Conservation (phyloP, 2,329 filamentous ascomycete genomes). For the Colletotrichum spinosum region DNA sequence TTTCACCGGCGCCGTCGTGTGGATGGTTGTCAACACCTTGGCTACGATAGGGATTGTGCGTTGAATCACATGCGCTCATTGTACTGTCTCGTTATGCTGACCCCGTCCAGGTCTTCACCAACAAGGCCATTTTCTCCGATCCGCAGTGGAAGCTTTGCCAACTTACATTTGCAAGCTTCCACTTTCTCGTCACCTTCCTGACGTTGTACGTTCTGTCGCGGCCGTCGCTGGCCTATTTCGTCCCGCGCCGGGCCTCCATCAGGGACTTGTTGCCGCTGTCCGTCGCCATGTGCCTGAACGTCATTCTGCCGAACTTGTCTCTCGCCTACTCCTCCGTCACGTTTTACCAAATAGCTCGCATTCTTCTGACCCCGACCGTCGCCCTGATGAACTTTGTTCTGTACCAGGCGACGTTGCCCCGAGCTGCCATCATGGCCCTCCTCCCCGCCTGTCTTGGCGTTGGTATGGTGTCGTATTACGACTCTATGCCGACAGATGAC, state of each 20-base stretch:
- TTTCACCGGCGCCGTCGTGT: slow-evolving; percentile 57
- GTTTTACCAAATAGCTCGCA: slow-evolving; percentile 77
- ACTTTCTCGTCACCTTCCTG: slow-evolving; percentile 74
- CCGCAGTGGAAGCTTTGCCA: slow-evolving; percentile 71
- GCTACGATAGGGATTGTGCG: slow-evolving; percentile 73
- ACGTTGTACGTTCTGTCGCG: slow-evolving; percentile 72
- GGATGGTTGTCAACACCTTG: slow-evolving; percentile 72
- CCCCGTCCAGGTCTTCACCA: slow-evolving; percentile 70
- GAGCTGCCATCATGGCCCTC: slow-evolving; percentile 64
- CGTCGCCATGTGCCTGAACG: slow-evolving; percentile 75
- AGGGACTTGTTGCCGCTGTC: slow-evolving; percentile 72
- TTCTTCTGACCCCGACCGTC: slow-evolving; percentile 74
- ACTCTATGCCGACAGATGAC: slow-evolving; percentile 65
- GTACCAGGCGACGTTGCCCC: slow-evolving; percentile 67
- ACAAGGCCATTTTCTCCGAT: slow-evolving; percentile 77
- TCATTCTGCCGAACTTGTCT: slow-evolving; percentile 76
- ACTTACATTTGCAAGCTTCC: slow-evolving; percentile 75
- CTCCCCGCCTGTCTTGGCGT: slow-evolving; percentile 73
- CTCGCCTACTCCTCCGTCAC: slow-evolving; percentile 75
- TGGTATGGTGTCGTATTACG: slow-evolving; percentile 75
- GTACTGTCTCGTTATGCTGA: slow-evolving; percentile 26
- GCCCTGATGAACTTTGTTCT: slow-evolving; percentile 74
- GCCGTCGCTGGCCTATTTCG: slow-evolving; percentile 69
- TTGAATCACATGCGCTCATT: not conserved
- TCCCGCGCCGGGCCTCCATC: slow-evolving; percentile 65